Evolutionary conservation across 768 basidiomycete species (phyloP), one percentile per base, ranked within the genome.

Genomic region (Lentinula lateritia): DNA sequence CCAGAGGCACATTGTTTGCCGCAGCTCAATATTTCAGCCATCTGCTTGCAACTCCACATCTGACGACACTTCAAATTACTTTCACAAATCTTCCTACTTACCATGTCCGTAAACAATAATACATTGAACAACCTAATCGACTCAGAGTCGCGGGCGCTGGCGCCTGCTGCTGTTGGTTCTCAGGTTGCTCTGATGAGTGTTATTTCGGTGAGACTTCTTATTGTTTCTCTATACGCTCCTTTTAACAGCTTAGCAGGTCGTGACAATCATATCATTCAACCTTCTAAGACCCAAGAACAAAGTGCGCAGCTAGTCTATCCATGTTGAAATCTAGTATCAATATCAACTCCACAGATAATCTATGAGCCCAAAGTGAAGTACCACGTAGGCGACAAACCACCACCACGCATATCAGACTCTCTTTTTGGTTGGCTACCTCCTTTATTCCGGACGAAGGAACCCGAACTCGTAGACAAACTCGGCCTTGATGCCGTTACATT

Each of bases 321-420:
- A 18, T 46, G 15, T 50, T 2, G 5, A 48, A 46, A 41, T 15
- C 13, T 15, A 35, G 13, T 52, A 36, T 36, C n/a, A 23, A 52
- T 52, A 13, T 34, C 32, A 10, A 6, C 4, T 9, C 36, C 34
- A 53, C 62, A 93, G 93, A 83, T 92, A 63, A 85, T 95, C 62
- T 96, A 96, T 69, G 92, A 94, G 71, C 95, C 93, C 64, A 97
- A 95, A 75, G 86, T 92, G 74, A 95, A 95, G 73, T 95, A 94
- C 70, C 91, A 92, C 68, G 79, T 83, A 62, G 89, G 87, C 45
- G 73, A 85, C 73, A 92, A 92, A 71, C 76, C 81, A 32, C 92
- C 91, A 35, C 92, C 92, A 6, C 83, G 84, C 23, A 91, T 96
- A 72, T 87, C 87, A 42, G 87, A 90, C 72, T 87, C 89, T 1